These are phyloP conservation scores for Knufia fluminis DNA, from an alignment of 2,329 filamentous ascomycete genomes.

Conservation along the genomic window DNA sequence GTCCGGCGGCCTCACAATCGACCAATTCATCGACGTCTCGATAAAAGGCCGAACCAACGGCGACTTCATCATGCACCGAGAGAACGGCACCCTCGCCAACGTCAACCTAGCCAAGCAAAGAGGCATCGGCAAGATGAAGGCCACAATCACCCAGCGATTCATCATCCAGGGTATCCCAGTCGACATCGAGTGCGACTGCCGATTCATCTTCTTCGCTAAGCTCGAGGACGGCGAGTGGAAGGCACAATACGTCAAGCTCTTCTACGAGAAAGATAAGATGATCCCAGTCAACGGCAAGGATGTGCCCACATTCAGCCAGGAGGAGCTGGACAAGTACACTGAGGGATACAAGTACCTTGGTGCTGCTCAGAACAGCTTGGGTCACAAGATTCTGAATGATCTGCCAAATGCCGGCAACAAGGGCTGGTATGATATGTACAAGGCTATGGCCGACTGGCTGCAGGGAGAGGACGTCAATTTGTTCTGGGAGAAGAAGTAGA, in stretches of 20 bases:
- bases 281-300: slow-evolving; percentile 37
- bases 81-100: slow-evolving; percentile 42
- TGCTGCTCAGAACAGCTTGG: slow-evolving; percentile 36
- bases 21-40: slow-evolving; percentile 43
- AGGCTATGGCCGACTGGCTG: slow-evolving; percentile 37
- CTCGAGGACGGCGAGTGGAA: slow-evolving; percentile 20
- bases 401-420: slow-evolving; percentile 35
- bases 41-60: slow-evolving; percentile 42
- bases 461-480: slow-evolving; percentile 24
- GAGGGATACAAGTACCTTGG: slow-evolving; percentile 41
- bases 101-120: slow-evolving; percentile 32
- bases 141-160: slow-evolving; percentile 46
- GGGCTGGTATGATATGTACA: slow-evolving; percentile 35
- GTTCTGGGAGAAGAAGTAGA: slow-evolving; percentile 13
- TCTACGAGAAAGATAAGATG: slow-evolving; percentile 31
- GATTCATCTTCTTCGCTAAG: slow-evolving; percentile 41
- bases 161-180: slow-evolving; percentile 30
- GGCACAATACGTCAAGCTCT: slow-evolving; percentile 12
- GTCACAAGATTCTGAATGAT: slow-evolving; percentile 35
- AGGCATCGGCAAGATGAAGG: slow-evolving; percentile 47
- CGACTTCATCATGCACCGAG: slow-evolving; percentile 50
- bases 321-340: slow-evolving; percentile 34
- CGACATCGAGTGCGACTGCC: slow-evolving; percentile 45
- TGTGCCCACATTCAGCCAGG: slow-evolving; percentile 31
- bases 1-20: slow-evolving; percentile 36